These are phyloP conservation scores for Trypanosoma lewisi DNA, from an alignment of 208 protist species.

Conservation along the genomic window DNA sequence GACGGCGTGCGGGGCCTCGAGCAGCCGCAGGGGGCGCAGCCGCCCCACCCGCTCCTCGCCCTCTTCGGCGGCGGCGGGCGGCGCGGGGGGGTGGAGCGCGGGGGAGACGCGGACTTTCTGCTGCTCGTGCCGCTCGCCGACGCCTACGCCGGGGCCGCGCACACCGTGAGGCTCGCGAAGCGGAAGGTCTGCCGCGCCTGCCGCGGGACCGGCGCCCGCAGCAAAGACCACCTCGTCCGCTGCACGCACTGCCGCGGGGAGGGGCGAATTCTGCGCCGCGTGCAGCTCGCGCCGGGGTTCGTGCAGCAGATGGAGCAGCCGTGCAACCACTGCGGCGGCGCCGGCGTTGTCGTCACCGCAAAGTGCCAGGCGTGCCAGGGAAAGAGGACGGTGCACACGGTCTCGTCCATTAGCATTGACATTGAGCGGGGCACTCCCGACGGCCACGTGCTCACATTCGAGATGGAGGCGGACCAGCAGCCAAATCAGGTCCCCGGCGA, in stretches of 20 bases:
- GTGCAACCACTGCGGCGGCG: constrained; percentile 77
- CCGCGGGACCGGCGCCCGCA: constrained; percentile 40
- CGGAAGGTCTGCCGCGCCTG: constrained; percentile 75
- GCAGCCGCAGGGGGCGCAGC: constrained; percentile 29
- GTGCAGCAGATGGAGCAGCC: constrained; percentile 44
- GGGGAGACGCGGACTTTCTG: constrained; percentile 64
- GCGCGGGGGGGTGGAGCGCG: constrained; percentile 33
- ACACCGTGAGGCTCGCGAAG: constrained; percentile 74
- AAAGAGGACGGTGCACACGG: constrained; percentile 33
- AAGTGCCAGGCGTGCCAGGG: constrained; percentile 65
- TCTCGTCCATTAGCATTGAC: constrained; percentile 40
- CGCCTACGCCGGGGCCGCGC: constrained; percentile 88
- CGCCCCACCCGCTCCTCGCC: constrained; percentile 27
- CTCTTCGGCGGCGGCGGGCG: constrained; percentile 35
- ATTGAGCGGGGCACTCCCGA: constrained; percentile 53
- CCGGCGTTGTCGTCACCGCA: constrained; percentile 50
- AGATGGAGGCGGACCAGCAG: constrained; percentile 55
- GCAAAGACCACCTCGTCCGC: constrained; percentile 25
- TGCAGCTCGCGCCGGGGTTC: constrained; percentile 48
- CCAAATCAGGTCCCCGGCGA: constrained; percentile 57
- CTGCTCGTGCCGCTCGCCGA: constrained; percentile 89
- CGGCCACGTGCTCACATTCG: constrained; percentile 37
- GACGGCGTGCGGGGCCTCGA: constrained; percentile 61
- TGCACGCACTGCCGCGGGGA: constrained; percentile 42
- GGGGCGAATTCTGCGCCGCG: constrained; percentile 31